Evolutionary conservation across 805 yeast species (phyloP), one percentile per base, ranked within the genome.

Genomic region (Zygosaccharomyces siamensis): DNA sequence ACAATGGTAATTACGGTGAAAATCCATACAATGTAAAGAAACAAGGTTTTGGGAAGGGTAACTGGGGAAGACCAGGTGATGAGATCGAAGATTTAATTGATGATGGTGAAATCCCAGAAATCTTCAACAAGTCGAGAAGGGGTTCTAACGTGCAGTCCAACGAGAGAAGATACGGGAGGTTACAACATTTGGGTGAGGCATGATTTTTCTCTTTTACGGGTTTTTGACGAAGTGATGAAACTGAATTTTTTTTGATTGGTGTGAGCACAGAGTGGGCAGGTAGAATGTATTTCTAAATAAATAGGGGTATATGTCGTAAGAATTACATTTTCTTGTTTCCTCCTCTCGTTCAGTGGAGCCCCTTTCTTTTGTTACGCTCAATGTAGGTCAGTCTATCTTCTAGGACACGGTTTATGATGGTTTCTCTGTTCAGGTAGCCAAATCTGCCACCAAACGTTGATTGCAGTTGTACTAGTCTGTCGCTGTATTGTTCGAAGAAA

Each of bases 21-120:
- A 80, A 83, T 53, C 96, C 96, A 47, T 81, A 80, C 62, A 79
- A 80, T 60, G 79, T 85, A 48, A 88, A 88, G 78, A 88, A 86
- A 65, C 76, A 77, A 50, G 97, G 97, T 43, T 84, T 84, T 30
- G 97, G 97, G 41, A 82, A 80, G 59, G 84, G 83, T 56, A 89
- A 89, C 62, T 88, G 96, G 96, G 97, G 97, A 39, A 71, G 74
- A 51, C 76, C 81, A 7, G 92, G 89, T 27, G 95, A 86, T 58
- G 96, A 88, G 59, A 64, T 83, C 45, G 78, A 79, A 41, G 86
- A 81, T 53, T 64, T 86, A 52, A 75, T 78, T 50, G 79, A 77
- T 46, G 70, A 75, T 16, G 86, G 83, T 43, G 83, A 79, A 53
- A 72, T 80, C 53, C 72, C 74, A 4, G 72, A 74, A 4, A 68